Evolutionary conservation across 108 stramenopile genomes (phyloP).

Genomic region (Craspedostauros australis): DNA sequence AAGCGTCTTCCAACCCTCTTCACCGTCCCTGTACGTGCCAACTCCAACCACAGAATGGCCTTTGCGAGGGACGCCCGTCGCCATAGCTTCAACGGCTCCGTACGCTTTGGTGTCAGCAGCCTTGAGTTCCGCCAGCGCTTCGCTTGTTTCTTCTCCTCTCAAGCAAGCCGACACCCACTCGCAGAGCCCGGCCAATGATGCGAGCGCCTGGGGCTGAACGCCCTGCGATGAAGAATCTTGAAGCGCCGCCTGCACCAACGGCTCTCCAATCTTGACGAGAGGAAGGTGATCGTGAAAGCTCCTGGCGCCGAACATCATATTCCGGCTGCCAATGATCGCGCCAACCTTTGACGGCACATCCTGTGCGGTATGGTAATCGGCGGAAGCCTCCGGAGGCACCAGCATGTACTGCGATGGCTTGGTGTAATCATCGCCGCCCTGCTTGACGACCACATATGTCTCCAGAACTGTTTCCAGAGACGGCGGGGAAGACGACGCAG

Average conservation of each 20-base stretch:
- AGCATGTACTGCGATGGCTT: slow-evolving; percentile 41
- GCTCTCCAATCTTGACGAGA: slow-evolving; percentile 34
- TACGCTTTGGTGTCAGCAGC: slow-evolving; percentile 13
- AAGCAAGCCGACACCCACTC: slow-evolving; percentile 51
- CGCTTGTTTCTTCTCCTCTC: slow-evolving; percentile 1
- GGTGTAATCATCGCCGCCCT: too few relatives aligned
- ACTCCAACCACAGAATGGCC: slow-evolving; percentile 61
- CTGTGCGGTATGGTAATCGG: slow-evolving; percentile 3
- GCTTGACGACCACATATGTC: too few relatives aligned
- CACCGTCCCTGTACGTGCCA: slow-evolving; percentile 62
- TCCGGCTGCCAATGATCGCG: slow-evolving; percentile 49
- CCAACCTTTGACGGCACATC: slow-evolving; percentile 18
- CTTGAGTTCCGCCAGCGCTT: slow-evolving; percentile 12
- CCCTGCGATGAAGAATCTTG: slow-evolving; percentile 60
- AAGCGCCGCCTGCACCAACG: slow-evolving; percentile 50
- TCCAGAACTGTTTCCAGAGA: too few relatives aligned
- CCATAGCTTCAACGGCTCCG: slow-evolving; percentile 64
- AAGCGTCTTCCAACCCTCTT: slow-evolving; percentile 50
- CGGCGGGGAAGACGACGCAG: too few relatives aligned
- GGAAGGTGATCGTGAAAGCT: slow-evolving; percentile 15
- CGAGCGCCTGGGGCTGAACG: slow-evolving; percentile 73
- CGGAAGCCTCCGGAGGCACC: slow-evolving; percentile 17
- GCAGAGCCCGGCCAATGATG: slow-evolving; percentile 57
- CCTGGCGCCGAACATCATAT: slow-evolving; percentile 63
- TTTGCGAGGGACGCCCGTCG: slow-evolving; percentile 60